A percentile compares a stretch with the other conserved stretches of the same genome.
Evolutionary conservation across 164 flowering plant genomes (phyloP).

Genomic region (Annona squamosa): DNA sequence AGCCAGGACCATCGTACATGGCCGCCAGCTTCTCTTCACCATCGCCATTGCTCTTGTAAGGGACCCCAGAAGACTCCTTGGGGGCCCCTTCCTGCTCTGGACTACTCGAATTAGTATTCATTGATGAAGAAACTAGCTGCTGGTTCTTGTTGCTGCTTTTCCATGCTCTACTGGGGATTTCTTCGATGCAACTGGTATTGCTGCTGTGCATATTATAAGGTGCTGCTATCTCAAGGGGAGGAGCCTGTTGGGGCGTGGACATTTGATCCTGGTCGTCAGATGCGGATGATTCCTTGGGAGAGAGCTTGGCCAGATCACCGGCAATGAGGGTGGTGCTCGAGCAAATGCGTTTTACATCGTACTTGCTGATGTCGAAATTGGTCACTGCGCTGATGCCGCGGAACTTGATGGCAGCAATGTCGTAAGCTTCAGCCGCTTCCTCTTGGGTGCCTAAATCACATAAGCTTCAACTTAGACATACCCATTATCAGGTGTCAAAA

Average conservation of each 20-base stretch:
- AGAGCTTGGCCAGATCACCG: conserved; percentile 55
- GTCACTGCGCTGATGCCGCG: conserved; percentile 77
- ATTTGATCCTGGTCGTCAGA: conserved; percentile 25
- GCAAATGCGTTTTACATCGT: conserved; percentile 75
- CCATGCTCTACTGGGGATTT: conserved; percentile 36
- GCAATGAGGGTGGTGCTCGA: conserved; percentile 62
- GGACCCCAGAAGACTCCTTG: conserved; percentile 1
- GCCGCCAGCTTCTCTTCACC: neutral
- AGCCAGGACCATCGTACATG: neutral
- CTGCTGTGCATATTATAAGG: conserved; percentile 1
- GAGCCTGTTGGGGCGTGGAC: conserved; percentile 25
- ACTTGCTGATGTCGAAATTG: conserved; percentile 68
- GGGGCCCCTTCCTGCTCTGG: conserved; percentile 20
- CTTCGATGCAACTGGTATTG: conserved; percentile 11
- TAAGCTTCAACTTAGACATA: no score
- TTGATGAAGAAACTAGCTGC: conserved; percentile 12
- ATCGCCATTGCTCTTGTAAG: neutral
- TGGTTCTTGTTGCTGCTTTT: conserved; percentile 8
- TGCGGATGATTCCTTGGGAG: conserved; percentile 35
- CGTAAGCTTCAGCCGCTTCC: conserved; percentile 89
- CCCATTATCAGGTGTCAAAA: no score
- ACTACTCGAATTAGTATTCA: conserved; percentile 10
- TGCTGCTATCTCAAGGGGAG: conserved; percentile 19
- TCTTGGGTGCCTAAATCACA: conserved; percentile 65
- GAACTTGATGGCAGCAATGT: conserved; percentile 82